Evolutionary conservation across 768 basidiomycete species (phyloP).

Genomic region (Auriscalpium orientale): DNA sequence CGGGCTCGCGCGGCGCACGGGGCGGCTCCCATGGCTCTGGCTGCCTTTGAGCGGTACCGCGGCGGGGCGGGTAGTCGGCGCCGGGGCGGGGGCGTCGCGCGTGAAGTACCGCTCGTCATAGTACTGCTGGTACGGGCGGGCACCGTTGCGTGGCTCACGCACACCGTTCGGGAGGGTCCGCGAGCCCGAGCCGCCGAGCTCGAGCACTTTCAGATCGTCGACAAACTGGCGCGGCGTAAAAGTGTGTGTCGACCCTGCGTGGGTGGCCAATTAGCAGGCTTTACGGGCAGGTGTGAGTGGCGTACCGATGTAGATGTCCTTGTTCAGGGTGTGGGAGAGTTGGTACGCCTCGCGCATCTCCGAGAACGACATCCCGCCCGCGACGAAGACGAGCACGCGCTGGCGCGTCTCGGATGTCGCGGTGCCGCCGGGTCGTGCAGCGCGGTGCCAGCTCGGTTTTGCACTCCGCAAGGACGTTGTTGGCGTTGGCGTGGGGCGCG

Average conservation of each 20-base stretch:
- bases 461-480: conserved; percentile 77
- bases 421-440: conserved; percentile 40
- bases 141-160: conserved; percentile 34
- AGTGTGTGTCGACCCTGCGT: conserved; percentile 81
- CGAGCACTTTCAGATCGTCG: conserved; percentile 81
- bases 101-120: conserved; percentile 78
- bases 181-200: conserved; percentile 81
- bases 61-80: conserved; percentile 26
- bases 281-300: neutral
- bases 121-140: conserved; percentile 59
- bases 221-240: conserved; percentile 78
- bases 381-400: conserved; percentile 82
- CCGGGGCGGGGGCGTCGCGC: conserved; percentile 51
- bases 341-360: conserved; percentile 88
- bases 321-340: conserved; percentile 64
- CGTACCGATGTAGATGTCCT: conserved; percentile 88
- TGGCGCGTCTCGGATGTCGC: conserved; percentile 47
- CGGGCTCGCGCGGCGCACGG: conserved; percentile 26
- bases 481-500: conserved; percentile 34
- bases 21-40: conserved; percentile 18
- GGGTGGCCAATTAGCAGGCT: neutral
- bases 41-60: conserved; percentile 26
- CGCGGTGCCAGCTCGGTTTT: conserved; percentile 85
- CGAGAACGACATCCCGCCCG: conserved; percentile 94
- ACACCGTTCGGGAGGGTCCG: conserved; percentile 64